Evolutionary conservation across 257 asterid genomes (phyloP).

Genomic region (Perilla frutescens): DNA sequence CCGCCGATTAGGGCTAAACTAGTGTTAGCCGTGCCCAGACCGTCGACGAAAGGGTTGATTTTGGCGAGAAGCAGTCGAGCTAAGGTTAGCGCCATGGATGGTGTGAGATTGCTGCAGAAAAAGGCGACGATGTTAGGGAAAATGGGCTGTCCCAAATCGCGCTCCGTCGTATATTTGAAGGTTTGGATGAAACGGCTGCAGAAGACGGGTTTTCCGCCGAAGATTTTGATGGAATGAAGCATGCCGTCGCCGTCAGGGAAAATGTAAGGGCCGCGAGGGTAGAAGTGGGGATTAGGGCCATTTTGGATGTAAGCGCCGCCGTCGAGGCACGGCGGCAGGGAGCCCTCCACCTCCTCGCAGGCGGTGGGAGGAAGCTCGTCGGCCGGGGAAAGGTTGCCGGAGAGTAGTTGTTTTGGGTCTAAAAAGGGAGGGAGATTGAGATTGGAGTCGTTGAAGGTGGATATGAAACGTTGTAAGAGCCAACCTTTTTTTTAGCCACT

Average conservation of each 20-base stretch:
- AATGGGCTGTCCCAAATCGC: neutral
- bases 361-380: constrained; percentile 56
- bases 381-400: constrained; percentile 49
- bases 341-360: constrained; percentile 53
- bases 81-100: neutral
- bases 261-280: constrained; percentile 53
- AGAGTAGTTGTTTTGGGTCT: constrained; percentile 44
- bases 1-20: constrained; percentile 18
- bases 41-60: neutral
- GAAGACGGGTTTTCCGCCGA: constrained; percentile 15
- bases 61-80: neutral
- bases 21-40: constrained; percentile 3
- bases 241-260: constrained; percentile 46
- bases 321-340: constrained; percentile 52
- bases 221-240: constrained; percentile 24
- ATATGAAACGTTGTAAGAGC: constrained; percentile 5
- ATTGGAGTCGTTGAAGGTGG: constrained; percentile 28
- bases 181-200: constrained; percentile 29
- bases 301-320: constrained; percentile 59
- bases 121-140: neutral
- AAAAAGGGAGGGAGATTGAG: constrained; percentile 20
- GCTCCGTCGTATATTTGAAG: neutral
- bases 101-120: neutral
- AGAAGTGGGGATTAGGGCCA: constrained; percentile 63
- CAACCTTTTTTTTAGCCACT: too few species aligned